phyloP scores from a whole-genome alignment of 352 stramenopile genomes.

The Globisporangium carolinianum region DNA sequence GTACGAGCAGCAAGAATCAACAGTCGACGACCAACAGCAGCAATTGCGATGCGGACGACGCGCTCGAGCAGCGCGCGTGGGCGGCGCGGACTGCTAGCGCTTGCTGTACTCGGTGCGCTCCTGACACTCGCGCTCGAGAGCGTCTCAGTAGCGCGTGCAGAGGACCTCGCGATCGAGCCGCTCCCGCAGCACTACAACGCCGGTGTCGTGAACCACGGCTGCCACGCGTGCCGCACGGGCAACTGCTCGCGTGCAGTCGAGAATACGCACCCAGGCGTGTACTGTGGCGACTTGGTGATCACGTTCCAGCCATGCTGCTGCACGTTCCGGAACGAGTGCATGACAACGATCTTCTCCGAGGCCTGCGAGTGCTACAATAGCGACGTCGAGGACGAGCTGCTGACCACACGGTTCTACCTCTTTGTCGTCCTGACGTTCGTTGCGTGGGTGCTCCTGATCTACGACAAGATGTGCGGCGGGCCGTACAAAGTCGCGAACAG shows the following conservation, averaged over 20 bases:
- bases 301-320: constrained; percentile 74
- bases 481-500: constrained; percentile 81
- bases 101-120: neutral
- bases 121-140: neutral
- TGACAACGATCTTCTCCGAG: constrained; percentile 68
- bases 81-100: no score
- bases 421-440: constrained; percentile 58
- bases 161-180: constrained; percentile 9
- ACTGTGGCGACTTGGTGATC: constrained; percentile 57
- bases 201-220: constrained; percentile 30
- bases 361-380: constrained; percentile 63
- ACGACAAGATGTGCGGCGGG: constrained; percentile 68
- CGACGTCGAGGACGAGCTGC: constrained; percentile 44
- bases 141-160: neutral
- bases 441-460: constrained; percentile 51
- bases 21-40: neutral
- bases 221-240: constrained; percentile 40
- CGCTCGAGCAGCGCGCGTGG: neutral
- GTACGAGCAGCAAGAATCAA: no score
- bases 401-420: constrained; percentile 65
- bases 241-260: constrained; percentile 63
- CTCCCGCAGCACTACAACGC: constrained; percentile 6
- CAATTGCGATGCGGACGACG: neutral
- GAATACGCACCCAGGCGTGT: constrained; percentile 46
- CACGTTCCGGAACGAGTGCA: constrained; percentile 65